phyloP scores from a whole-genome alignment of 2,329 filamentous ascomycete species.

The Aspergillus fumigatiaffinis region DNA sequence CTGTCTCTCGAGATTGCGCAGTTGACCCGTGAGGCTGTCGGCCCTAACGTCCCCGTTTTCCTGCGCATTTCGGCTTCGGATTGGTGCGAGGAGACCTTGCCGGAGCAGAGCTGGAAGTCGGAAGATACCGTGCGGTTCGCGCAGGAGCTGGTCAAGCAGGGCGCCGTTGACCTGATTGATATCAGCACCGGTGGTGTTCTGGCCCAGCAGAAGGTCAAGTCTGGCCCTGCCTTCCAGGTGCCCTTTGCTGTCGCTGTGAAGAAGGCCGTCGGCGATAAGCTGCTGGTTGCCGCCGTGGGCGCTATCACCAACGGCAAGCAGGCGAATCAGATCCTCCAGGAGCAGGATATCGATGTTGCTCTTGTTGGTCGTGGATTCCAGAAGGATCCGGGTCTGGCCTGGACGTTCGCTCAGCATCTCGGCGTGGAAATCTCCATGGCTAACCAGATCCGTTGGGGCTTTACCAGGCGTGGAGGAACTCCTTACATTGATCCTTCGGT shows the following conservation, averaged over 20 bases:
- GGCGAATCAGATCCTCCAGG: slow-evolving; percentile 59
- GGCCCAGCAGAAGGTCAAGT: slow-evolving; percentile 39
- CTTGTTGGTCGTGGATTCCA: slow-evolving; percentile 73
- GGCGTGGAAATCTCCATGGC: slow-evolving; percentile 68
- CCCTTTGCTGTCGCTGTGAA: slow-evolving; percentile 70
- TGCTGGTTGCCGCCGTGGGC: slow-evolving; percentile 73
- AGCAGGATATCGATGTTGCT: slow-evolving; percentile 61
- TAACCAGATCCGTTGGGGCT: slow-evolving; percentile 64
- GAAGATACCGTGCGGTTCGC: slow-evolving; percentile 64
- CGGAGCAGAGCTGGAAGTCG: slow-evolving; percentile 62
- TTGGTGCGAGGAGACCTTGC: slow-evolving; percentile 62
- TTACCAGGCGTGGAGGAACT: slow-evolving; percentile 26
- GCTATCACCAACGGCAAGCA: slow-evolving; percentile 65
- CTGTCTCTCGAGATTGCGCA: slow-evolving; percentile 66
- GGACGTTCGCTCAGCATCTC: slow-evolving; percentile 68
- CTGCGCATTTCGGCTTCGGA: slow-evolving; percentile 71
- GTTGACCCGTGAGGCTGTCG: slow-evolving; percentile 58
- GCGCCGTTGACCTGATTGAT: slow-evolving; percentile 74
- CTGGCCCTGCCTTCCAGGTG: slow-evolving; percentile 67
- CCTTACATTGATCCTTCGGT: slow-evolving; percentile 17
- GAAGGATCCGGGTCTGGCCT: slow-evolving; percentile 75
- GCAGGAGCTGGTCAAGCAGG: slow-evolving; percentile 62
- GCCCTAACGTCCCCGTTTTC: slow-evolving; percentile 66
- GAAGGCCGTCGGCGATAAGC: slow-evolving; percentile 64
- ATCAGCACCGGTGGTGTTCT: slow-evolving; percentile 74